A percentile compares a stretch with the other conserved stretches of the same genome.
Conservation (phyloP, 2,329 filamentous ascomycete genomes). For the Scedosporium aurantiacum region DNA sequence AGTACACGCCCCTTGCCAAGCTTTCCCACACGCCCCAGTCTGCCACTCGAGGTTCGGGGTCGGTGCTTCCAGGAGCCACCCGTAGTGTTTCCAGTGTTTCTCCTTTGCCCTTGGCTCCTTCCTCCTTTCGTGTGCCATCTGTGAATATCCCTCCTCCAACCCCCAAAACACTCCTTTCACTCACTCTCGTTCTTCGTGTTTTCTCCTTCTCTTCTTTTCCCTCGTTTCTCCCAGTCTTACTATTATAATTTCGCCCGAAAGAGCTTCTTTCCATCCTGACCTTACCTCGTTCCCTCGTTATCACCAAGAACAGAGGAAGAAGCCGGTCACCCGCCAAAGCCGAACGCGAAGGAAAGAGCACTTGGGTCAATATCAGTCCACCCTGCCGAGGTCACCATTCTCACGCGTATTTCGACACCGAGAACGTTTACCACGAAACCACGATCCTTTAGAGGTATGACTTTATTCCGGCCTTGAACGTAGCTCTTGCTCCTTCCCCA, state of each 20-base stretch:
- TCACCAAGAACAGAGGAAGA: not conserved
- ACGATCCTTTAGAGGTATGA: not conserved
- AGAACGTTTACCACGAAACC: not conserved
- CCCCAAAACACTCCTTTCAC: not conserved
- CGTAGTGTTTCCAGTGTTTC: slow-evolving; percentile 3
- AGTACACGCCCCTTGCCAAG: not conserved
- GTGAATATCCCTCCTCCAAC: not conserved
- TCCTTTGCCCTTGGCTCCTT: slow-evolving; percentile 4
- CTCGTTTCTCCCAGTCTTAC: not conserved
- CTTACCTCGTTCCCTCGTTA: not conserved
- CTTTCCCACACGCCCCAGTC: not conserved
- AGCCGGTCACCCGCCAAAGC: not conserved
- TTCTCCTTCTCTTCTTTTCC: not conserved
- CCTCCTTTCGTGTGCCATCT: slow-evolving; percentile 4
- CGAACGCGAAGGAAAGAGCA: not conserved
- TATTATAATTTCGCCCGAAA: not conserved
- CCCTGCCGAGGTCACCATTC: not conserved
- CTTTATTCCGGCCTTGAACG: not conserved
- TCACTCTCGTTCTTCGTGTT: not conserved
- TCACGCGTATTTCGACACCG: not conserved
- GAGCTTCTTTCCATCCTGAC: not conserved
- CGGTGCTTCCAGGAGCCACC: not conserved
- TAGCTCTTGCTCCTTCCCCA: not conserved
- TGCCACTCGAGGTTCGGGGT: not conserved
- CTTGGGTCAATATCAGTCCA: not conserved